Evolutionary conservation across 495 filamentous ascomycete species (phyloP), one percentile per base, ranked within the genome.

Genomic region (Talaromyces ruber): DNA sequence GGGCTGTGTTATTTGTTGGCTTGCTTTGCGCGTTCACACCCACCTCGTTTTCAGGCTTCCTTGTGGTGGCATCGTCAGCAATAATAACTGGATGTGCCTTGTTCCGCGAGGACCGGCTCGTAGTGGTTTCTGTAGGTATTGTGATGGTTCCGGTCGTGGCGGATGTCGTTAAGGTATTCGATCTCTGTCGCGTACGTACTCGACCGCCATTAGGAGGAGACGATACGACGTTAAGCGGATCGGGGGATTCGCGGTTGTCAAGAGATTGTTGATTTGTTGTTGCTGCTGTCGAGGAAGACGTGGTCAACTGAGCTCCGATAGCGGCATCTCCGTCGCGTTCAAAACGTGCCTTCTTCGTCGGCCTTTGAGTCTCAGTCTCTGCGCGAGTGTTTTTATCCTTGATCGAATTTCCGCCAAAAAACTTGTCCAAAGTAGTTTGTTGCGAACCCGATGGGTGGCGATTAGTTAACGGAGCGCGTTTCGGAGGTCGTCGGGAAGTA

Each of bases 141-240:
- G 39, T 24, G 61, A 28, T 8, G 54, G 16, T 28, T 5, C 6
- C 55, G 37, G 45, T n/a, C 9, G 14, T 28, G 11, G 24, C 30
- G 28, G 63, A 61, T 24, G 58, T 28, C 55, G 64, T 55, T 2
- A 53, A 32, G 11, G 62, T 54, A 16, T 61, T 60, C 1, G 65
- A 54, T 9, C 58, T 37, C 5, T 63, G 53, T 51, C 65, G 65
- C 61, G 61, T 47, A 34, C 26, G 61, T 7, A 47, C 6, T 16
- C 29, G 53, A 24, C 51, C 61, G 24, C 14, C 54, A 34, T 34
- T 57, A 16, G 54, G 66, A 0, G 64, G 64, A 6, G 71, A 68
- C 1, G 74, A 76, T 29, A 76, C 76, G 1, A 70, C 74, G 51
- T 79, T 73, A 39, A 77, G 67, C 21, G 75, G 76, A 65, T 77